Evolutionary conservation across 1,139 yeast species (phyloP), one percentile per base, ranked within the genome.

Genomic region (Geotrichum fermentans): DNA sequence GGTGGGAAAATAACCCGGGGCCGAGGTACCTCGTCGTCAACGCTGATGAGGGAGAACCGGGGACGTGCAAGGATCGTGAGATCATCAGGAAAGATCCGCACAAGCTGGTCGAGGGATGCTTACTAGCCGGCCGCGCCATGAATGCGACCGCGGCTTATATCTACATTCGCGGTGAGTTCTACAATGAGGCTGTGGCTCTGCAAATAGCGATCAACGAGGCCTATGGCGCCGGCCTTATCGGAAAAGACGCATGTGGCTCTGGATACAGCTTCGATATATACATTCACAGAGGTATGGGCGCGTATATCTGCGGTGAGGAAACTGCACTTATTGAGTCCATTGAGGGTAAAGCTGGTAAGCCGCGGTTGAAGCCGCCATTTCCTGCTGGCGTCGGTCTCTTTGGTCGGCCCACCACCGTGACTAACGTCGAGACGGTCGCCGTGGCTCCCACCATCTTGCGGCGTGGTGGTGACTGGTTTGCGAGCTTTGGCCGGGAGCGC

Each of bases 31-130:
- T 86, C 56, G 94, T 86, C 46, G 88, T 86, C 61, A 86, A 86
- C 68, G 95, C 95, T 52, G 95, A 87, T 73, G 95, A 86, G 70
- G 95, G 95, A 61, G 95, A 86, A 68, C 95, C 95, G 17, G 95
- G 95, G 56, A 86, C 95, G 47, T 86, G 95, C 71, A 86, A 86
- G 71, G 95, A 86, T 68, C 77, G 95, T 65, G 95, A 86, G 68
- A 87, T 86, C 62, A 82, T 86, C 62, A 78, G 95, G 68, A 86
- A 86, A 68, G 95, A 86, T 64, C 95, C 95, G 43, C 95, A 86
- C 67, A 86, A 86, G 72, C 79, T 86, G 56, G 83, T 86, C 49
- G 95, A 86, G 69, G 95, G 95, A 20, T 86, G 95, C 71, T 72
- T 86, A 52, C 74, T 87, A 52, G 87, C 92, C 26, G 95, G 95